These are phyloP conservation scores for Ziziphus jujuba DNA, from an alignment of 306 rosid species.

Conservation along the genomic window DNA sequence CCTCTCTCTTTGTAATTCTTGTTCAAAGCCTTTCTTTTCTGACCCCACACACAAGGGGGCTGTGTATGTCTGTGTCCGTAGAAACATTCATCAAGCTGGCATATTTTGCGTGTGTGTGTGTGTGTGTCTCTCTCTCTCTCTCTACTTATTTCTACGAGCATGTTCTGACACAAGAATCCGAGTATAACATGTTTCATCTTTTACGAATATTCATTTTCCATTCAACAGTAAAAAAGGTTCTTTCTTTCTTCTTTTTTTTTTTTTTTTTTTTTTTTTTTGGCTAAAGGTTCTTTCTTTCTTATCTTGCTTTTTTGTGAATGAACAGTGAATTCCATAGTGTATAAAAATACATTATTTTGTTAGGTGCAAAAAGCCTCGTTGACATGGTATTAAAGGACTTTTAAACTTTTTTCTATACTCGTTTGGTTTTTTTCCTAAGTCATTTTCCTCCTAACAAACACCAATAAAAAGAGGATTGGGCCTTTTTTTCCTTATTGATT, in stretches of 20 bases:
- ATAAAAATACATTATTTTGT: too few species aligned
- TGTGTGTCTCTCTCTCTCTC: neutral
- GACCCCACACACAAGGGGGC: conserved; percentile 12
- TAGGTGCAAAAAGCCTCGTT: too few species aligned
- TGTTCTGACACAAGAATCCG: neutral
- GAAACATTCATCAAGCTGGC: conserved; percentile 12
- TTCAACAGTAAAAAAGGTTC: too few species aligned
- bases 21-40: neutral
- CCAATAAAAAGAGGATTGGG: conserved; percentile 1
- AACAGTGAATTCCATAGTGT: too few species aligned
- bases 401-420: neutral
- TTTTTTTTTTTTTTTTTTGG: too few species aligned
- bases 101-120: too few species aligned
- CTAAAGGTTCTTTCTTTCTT: too few species aligned
- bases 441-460: neutral
- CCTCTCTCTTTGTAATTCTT: too few species aligned
- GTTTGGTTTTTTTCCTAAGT: neutral
- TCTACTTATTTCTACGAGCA: neutral
- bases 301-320: too few species aligned
- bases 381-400: too few species aligned
- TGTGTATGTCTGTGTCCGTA: conserved; percentile 9
- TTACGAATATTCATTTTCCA: neutral
- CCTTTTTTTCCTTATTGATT: neutral
- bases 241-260: too few species aligned
- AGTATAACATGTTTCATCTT: conserved; percentile 2